These are phyloP conservation scores for Henningerozyma blattae DNA, from an alignment of 805 yeast species.

Conservation along the genomic window DNA sequence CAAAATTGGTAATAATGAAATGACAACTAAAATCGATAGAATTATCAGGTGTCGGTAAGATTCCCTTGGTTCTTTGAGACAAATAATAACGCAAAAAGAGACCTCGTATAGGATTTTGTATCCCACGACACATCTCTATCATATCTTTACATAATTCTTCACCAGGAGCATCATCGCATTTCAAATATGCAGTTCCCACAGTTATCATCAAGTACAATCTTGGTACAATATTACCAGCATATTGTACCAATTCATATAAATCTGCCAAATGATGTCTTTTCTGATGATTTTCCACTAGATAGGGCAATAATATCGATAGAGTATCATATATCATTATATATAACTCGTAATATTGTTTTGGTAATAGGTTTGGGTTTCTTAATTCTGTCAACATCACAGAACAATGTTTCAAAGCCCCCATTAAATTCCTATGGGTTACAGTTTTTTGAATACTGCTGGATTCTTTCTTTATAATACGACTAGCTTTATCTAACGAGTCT, in stretches of 20 bases:
- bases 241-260: slow-evolving; percentile 85
- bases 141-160: slow-evolving; percentile 83
- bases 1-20: slow-evolving; percentile 74
- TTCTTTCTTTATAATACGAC: slow-evolving; percentile 44
- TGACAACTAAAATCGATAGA: slow-evolving; percentile 39
- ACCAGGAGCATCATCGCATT: slow-evolving; percentile 63
- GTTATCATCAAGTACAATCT: slow-evolving; percentile 87
- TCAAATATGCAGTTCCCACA: slow-evolving; percentile 81
- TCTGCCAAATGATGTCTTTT: slow-evolving; percentile 61
- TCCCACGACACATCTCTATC: slow-evolving; percentile 96
- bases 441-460: slow-evolving; percentile 63
- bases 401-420: slow-evolving; percentile 83
- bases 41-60: slow-evolving; percentile 20
- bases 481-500: slow-evolving; percentile 17
- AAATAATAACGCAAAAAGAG: slow-evolving; percentile 79
- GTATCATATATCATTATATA: slow-evolving; percentile 79
- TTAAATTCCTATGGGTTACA: slow-evolving; percentile 53
- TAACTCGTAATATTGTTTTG: slow-evolving; percentile 86
- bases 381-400: slow-evolving; percentile 71
- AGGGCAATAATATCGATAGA: slow-evolving; percentile 50
- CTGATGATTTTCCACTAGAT: slow-evolving; percentile 55
- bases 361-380: slow-evolving; percentile 59
- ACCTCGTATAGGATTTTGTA: slow-evolving; percentile 89
- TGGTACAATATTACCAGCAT: slow-evolving; percentile 85
- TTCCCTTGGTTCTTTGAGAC: slow-evolving; percentile 60